A percentile compares a stretch with the other conserved stretches of the same genome.
phyloP scores from a whole-genome alignment of 805 yeast species.

The Candida taoyuanica region DNA sequence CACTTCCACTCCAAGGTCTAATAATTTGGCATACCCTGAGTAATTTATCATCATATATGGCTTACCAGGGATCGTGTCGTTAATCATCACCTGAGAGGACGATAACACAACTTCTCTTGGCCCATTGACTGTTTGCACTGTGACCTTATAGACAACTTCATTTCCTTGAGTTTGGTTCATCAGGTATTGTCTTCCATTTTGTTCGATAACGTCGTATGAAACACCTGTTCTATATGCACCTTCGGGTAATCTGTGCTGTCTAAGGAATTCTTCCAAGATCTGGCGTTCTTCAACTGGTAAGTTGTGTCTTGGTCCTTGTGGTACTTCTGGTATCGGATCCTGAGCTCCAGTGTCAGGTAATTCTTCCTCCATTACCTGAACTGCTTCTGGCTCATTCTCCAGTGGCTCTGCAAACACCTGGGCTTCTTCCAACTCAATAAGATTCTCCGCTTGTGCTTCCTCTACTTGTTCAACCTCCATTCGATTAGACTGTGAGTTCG shows the following conservation, averaged over 20 bases:
- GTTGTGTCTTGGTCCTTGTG: background rate
- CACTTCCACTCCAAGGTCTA: constrained; percentile 16
- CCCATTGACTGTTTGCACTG: constrained; percentile 14
- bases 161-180: constrained; percentile 18
- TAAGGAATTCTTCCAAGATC: constrained; percentile 5
- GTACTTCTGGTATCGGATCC: no score
- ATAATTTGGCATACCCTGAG: constrained; percentile 24
- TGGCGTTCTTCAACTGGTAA: constrained; percentile 1
- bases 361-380: background rate
- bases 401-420: no score
- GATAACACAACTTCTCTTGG: constrained; percentile 20
- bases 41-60: constrained; percentile 27
- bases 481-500: no score
- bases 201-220: constrained; percentile 7
- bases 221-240: constrained; percentile 17
- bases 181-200: constrained; percentile 21
- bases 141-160: constrained; percentile 11
- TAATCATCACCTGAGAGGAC: constrained; percentile 23
- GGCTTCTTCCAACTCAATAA: no score
- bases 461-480: no score
- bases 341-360: no score
- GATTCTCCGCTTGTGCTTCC: no score
- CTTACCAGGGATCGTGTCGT: constrained; percentile 20
- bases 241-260: constrained; percentile 11
- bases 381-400: background rate